Percentiles rank a stretch among this genome's conserved stretches.
Evolutionary conservation across 2,329 filamentous ascomycete genomes (phyloP).

Genomic region (Microsporum audouinii): DNA sequence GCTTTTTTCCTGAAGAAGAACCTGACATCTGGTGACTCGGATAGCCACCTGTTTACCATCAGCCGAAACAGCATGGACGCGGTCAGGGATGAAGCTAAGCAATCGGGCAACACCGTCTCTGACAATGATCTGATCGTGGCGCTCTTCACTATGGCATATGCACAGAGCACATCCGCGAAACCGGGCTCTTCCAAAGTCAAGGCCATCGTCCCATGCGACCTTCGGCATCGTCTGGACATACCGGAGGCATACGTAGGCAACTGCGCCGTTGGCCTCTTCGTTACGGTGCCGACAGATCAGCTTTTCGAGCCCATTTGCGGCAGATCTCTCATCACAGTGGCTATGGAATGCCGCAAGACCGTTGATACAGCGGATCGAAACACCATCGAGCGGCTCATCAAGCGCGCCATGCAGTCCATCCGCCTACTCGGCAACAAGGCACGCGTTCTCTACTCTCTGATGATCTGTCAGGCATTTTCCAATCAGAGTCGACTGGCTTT

Average conservation of each 20-base stretch:
- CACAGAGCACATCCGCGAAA: background rate
- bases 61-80: background rate
- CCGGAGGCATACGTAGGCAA: background rate
- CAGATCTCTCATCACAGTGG: background rate
- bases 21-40: background rate
- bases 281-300: background rate
- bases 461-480: conserved; percentile 4
- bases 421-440: background rate
- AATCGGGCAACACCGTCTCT: background rate
- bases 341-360: background rate
- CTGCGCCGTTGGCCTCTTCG: background rate
- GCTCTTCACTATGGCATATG: conserved; percentile 4
- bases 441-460: conserved; percentile 1
- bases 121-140: conserved; percentile 3
- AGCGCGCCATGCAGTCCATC: background rate
- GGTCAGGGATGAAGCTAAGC: background rate
- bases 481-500: conserved; percentile 1
- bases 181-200: background rate
- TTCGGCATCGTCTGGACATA: conserved; percentile 4
- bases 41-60: background rate
- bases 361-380: background rate
- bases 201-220: conserved; percentile 5
- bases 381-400: background rate
- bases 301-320: background rate
- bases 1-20: background rate